Percentiles rank a stretch among this genome's conserved stretches.
These are phyloP conservation scores for Neurospora hispaniola DNA, from an alignment of 495 filamentous ascomycete species.

Conservation along the genomic window DNA sequence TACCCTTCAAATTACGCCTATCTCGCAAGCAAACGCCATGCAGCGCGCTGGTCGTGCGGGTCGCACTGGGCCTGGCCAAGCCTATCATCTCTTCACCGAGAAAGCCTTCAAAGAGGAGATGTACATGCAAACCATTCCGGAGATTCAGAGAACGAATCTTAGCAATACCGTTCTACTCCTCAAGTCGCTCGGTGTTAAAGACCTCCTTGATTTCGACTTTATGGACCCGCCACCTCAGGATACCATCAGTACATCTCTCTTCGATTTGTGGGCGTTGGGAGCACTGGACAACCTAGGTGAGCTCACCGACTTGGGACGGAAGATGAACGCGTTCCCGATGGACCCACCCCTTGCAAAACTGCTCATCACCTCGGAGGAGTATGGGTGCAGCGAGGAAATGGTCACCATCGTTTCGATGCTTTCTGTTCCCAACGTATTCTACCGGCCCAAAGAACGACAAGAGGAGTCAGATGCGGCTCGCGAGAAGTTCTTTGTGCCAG, in stretches of 20 bases:
- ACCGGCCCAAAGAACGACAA: constrained; percentile 91
- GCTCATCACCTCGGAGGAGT: constrained; percentile 75
- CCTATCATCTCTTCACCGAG: constrained; percentile 91
- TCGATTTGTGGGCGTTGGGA: constrained; percentile 95
- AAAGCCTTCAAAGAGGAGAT: constrained; percentile 92
- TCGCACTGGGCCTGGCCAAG: constrained; percentile 90
- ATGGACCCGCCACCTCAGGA: constrained; percentile 99
- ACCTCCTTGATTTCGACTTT: constrained; percentile 95
- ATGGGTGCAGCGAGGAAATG: constrained; percentile 95
- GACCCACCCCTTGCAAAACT: constrained; percentile 91
- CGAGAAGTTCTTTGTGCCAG: constrained; percentile 98
- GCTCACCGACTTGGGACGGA: constrained; percentile 72
- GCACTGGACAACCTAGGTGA: constrained; percentile 91
- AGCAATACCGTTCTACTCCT: constrained; percentile 89
- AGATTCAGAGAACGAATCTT: constrained; percentile 95
- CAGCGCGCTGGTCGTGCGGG: constrained; percentile 92
- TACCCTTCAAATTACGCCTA: constrained; percentile 93
- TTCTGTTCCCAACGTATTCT: constrained; percentile 92
- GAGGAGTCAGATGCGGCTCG: constrained; percentile 92
- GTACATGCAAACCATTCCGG: constrained; percentile 95
- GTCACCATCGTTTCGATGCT: constrained; percentile 97
- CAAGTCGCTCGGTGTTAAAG: constrained; percentile 89
- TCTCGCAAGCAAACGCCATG: constrained; percentile 91
- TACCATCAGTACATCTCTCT: constrained; percentile 92
- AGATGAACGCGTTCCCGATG: constrained; percentile 98